Evolutionary conservation across 352 stramenopile species (phyloP).

Genomic region (Phytophthora sp.): DNA sequence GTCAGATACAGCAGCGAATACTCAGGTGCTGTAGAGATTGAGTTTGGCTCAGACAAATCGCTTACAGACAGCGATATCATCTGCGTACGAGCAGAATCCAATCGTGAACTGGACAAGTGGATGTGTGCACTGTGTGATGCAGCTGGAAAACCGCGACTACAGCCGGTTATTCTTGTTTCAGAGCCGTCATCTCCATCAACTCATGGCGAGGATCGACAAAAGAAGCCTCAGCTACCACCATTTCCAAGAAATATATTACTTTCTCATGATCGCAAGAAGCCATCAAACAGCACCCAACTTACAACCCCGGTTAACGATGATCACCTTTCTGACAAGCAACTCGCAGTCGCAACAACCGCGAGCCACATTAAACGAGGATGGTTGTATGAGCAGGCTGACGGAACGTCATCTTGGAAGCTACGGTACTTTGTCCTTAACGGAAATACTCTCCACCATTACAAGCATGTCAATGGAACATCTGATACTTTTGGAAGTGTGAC

Average conservation of each 20-base stretch:
- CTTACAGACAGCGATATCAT: constrained; percentile 35
- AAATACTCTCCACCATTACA: constrained; percentile 57
- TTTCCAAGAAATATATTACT: constrained; percentile 29
- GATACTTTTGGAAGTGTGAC: constrained; percentile 53
- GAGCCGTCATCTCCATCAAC: constrained; percentile 8
- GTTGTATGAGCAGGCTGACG: constrained; percentile 61
- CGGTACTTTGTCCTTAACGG: constrained; percentile 71
- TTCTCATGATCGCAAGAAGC: constrained; percentile 16
- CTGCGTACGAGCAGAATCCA: constrained; percentile 52
- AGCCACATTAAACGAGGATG: constrained; percentile 54
- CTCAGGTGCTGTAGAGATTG: constrained; percentile 47
- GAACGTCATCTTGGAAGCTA: constrained; percentile 64
- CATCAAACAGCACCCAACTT: constrained; percentile 13
- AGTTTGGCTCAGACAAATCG: constrained; percentile 57
- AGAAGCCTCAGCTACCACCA: constrained; percentile 27
- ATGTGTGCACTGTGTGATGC: constrained; percentile 54
- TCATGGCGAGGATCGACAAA: constrained; percentile 11
- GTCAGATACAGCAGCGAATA: constrained; percentile 50
- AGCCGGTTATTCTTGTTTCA: not conserved
- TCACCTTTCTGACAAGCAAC: constrained; percentile 15
- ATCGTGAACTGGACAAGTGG: constrained; percentile 59
- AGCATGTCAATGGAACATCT: constrained; percentile 48
- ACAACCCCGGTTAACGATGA: constrained; percentile 16
- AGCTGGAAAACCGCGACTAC: constrained; percentile 38
- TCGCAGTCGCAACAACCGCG: not conserved